Conservation (phyloP, 176 grass and related monocot species). For the Oryza meridionalis region DNA sequence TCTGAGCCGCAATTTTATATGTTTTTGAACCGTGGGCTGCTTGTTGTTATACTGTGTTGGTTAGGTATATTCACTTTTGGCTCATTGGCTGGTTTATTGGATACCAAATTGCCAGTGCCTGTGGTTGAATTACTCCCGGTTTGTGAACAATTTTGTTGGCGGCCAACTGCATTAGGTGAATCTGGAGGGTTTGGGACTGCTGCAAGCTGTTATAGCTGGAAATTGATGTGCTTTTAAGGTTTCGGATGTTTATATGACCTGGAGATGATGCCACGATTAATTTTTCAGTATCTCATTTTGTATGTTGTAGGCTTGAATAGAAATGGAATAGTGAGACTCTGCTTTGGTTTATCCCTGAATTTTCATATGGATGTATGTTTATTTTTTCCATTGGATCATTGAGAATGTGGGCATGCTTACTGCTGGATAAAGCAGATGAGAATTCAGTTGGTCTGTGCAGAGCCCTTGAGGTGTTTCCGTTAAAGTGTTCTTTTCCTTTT, state of each 20-base stretch:
- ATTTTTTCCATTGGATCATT: neutral
- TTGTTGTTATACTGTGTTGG: neutral
- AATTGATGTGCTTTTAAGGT: neutral
- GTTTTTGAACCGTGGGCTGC: neutral
- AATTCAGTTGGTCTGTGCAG: neutral
- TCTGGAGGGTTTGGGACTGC: neutral
- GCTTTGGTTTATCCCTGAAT: neutral
- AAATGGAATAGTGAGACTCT: neutral
- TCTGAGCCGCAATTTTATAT: constrained; percentile 6
- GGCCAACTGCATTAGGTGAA: neutral
- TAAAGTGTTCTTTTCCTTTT: neutral
- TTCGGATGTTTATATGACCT: neutral
- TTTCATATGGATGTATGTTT: neutral
- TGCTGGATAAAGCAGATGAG: neutral
- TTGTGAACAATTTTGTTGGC: neutral
- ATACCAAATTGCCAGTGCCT: neutral
- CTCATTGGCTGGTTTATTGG: neutral
- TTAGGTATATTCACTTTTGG: neutral
- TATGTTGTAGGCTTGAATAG: neutral
- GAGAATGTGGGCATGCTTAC: neutral
- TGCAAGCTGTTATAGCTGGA: neutral
- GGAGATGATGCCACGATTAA: neutral
- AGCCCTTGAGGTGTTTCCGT: neutral
- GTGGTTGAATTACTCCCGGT: neutral
- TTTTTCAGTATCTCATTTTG: neutral